Base-by-base conservation (phyloP, 306 rosid genomes). In the Clitoria ternatea region DNA sequence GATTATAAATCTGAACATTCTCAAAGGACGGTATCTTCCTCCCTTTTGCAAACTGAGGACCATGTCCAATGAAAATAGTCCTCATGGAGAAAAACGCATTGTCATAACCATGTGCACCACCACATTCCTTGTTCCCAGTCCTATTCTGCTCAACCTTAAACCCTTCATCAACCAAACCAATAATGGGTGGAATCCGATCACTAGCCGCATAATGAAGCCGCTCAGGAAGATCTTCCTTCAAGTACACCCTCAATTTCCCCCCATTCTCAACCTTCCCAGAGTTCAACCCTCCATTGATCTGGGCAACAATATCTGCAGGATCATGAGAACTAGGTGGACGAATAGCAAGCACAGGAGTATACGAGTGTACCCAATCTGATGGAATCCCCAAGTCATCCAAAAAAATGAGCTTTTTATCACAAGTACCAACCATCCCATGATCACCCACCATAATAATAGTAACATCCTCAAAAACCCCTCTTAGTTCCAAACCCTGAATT, bases 361-460 rank as follows among this genome's bases (percentile, higher is more conserved):
- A 49, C 0, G 86, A 89, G 23, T 81, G 92, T 3, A 94, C 85
- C 99, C 99, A 94, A 23, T 55, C 35, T 0, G 1, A 11, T 0
- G 86, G 86, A 71, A 94, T 77, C 2, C 76, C 57, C 76, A 93
- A 79, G 74, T 93, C 97, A 54, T 85, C 88, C 2, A 93, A 63
- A 77, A 78, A 84, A 9, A 93, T 62, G 10, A 93, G 62, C 76
- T 90, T 90, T 56, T 81, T 76, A 62, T 90, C 97, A 27, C 98
- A 93, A 0, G 97, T 90, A 43, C 92, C 96, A 71, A 93, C 98
- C 98, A 93, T 93, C 1, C 99, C 99, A 83, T 94, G 99, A 78
- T 94, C 99, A 49, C 99, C 99, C 4, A 94, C 83, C 80, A 94
- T 18, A 43, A 93, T 84, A n/a, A 93, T 18, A 40, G 27, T 73